Base-by-base conservation (phyloP, 2,329 filamentous ascomycete genomes). In the Helicocarpus griseus region DNA sequence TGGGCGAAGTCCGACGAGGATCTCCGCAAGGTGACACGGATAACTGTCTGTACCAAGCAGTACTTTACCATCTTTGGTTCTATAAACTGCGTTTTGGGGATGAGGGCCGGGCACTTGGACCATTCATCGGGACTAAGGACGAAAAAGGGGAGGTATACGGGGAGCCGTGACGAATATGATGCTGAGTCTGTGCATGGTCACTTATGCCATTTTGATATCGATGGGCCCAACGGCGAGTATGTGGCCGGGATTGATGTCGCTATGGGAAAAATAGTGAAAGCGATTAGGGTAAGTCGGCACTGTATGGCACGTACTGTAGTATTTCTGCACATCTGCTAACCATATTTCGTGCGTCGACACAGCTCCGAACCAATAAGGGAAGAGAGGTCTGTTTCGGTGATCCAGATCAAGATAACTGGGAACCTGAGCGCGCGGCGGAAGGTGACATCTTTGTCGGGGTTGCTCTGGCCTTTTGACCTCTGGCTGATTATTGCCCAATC, bases 341-440 rank as follows among this genome's bases (percentile, higher is more conserved):
- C n/a, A n/a, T n/a, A n/a, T n/a, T n/a, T n/a, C n/a, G n/a, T n/a
- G n/a, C n/a, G n/a, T n/a, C n/a, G n/a, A n/a, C n/a, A 14, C 22
- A 50, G 49, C n/a, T 50, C 28, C 49, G 40, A 17, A 50, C 49
- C 28, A 50, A 45, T 36, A 17, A 9, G 19, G 49, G 19, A 22
- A 43, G 49, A 44, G 40, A 50, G 36, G n/a, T 21, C 3, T 44
- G 38, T 29, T 45, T 50, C 36, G 49, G 49, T 14, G 48, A 50
- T 6, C 11, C 8, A 9, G 45, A 29, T 14, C 48, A 49, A 29
- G 17, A 40, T 5, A 22, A 21, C 13, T 49, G 47, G 47, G 36
- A 49, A 29, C 11, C 5, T 6, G 2, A 26, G 21, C 36, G 36
- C 2, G 19, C 35, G 13, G 11, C 33, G 11, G 47, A 22, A n/a